Base-by-base conservation (phyloP, 768 basidiomycete species). In the Lyophyllum semitale region DNA sequence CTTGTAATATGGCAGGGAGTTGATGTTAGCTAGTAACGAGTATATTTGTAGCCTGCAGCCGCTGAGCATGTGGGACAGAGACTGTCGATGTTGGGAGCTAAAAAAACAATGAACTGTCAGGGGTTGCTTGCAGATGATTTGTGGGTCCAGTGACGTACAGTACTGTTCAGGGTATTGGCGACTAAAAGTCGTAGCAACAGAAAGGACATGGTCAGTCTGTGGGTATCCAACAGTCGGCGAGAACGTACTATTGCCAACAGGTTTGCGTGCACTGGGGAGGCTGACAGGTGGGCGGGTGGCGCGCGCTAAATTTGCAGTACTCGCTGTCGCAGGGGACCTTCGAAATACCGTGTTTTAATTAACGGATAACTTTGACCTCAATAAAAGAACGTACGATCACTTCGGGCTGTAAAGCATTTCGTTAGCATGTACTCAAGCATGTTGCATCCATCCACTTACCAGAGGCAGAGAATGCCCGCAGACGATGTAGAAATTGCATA, bases 241-340 rank as follows among this genome's bases (percentile, higher is more conserved):
- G 13, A 1, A 68, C 73, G 57, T 63, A 84, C 82, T 79, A 81
- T 63, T 83, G 82, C 64, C 53, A 45, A 42, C 71, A 72, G 8
- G 66, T 72, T 23, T 43, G 63, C n/a, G 53, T 75, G 71, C 84
- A 86, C 1, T 27, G 27, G 0, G 79, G 79, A 7, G 66, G 73
- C 0, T 54, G 64, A 50, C 83, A 84, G 32, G 62, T 66, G 1
- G 54, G 53, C 0, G 80, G 79, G 57, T 85, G 84, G 50, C 67
- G 71, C 0, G 82, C 75, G 48, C 84, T 85, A 62, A 85, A 84
- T 45, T 55, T 61, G 68, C 85, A 87, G 42, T 69, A 71, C 29
- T 59, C 57, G 52, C 66, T 72, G 11, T 76, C 70, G 66, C 84
- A 85, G 37, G 63, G 56, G 40, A 83, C 66, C 84, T 85, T 64